A percentile compares a stretch with the other conserved stretches of the same genome.
These are phyloP conservation scores for Zangia roseola DNA, from an alignment of 768 basidiomycete genomes.

Conservation along the genomic window DNA sequence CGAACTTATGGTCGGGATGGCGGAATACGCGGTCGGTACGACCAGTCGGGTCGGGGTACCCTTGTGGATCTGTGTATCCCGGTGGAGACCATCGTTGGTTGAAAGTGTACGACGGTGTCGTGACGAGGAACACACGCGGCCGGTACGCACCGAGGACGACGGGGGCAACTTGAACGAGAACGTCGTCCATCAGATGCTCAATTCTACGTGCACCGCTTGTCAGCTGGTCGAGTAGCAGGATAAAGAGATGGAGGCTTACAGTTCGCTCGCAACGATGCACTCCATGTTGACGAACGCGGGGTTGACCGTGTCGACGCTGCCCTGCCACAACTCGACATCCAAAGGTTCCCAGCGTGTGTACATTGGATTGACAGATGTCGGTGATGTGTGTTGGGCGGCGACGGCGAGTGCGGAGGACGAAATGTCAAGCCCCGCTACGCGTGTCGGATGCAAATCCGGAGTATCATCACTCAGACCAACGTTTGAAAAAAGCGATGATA, in stretches of 20 bases:
- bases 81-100: conserved; percentile 73
- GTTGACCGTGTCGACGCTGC: conserved; percentile 68
- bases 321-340: conserved; percentile 68
- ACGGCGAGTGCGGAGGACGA: conserved; percentile 50
- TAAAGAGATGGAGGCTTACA: conserved; percentile 48
- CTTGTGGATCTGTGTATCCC: conserved; percentile 41
- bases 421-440: conserved; percentile 71
- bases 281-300: conserved; percentile 60
- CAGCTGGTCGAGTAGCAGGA: not conserved
- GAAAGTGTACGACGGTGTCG: conserved; percentile 85
- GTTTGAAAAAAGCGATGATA: conserved; percentile 19
- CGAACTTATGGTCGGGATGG: conserved; percentile 84
- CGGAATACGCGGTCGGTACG: conserved; percentile 75
- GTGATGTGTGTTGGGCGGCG: conserved; percentile 49
- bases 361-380: conserved; percentile 33
- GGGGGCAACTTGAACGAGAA: conserved; percentile 64
- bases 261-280: conserved; percentile 77
- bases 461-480: conserved; percentile 35
- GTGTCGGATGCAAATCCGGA: conserved; percentile 55
- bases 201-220: conserved; percentile 46
- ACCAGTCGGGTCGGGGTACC: conserved; percentile 71
- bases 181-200: conserved; percentile 66
- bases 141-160: conserved; percentile 75
- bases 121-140: conserved; percentile 71
- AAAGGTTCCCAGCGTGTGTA: conserved; percentile 68